Evolutionary conservation across 169 alveolate genomes (phyloP).

Genomic region (Eimeria acervulina): DNA sequence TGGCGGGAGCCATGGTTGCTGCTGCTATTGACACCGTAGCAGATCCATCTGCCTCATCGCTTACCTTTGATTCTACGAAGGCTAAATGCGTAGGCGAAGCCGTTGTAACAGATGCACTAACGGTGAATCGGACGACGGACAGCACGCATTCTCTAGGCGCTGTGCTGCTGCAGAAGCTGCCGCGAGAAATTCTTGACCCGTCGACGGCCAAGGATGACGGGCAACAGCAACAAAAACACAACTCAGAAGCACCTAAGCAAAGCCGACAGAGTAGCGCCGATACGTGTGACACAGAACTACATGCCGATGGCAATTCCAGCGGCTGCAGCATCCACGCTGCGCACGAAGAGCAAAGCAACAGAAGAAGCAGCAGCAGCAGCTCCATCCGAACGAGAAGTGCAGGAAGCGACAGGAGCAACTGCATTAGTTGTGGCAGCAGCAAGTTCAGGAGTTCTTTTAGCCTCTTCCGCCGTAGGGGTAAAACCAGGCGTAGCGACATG

Average conservation of each 20-base stretch:
- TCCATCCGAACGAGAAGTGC: slow-evolving; percentile 34
- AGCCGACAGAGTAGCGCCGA: slow-evolving; percentile 70
- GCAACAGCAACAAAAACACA: not conserved
- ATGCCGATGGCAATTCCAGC: not conserved
- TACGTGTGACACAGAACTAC: slow-evolving; percentile 46
- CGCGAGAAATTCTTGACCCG: not conserved
- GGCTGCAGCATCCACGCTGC: slow-evolving; percentile 37
- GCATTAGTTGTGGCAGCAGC: not conserved
- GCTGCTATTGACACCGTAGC: not conserved
- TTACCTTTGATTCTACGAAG: not conserved
- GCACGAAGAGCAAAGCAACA: not conserved
- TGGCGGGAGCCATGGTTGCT: not conserved
- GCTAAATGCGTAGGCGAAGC: not conserved
- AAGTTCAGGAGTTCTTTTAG: not conserved
- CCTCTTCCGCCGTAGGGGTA: not conserved
- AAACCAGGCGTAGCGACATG: not conserved
- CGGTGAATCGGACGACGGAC: not conserved
- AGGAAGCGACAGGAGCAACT: slow-evolving; percentile 28
- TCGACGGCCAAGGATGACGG: not conserved
- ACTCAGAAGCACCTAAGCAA: not conserved
- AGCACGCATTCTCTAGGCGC: not conserved
- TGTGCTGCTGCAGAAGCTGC: slow-evolving; percentile 8
- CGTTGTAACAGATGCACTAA: not conserved
- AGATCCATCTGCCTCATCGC: not conserved
- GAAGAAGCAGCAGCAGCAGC: slow-evolving; percentile 40